A percentile compares a stretch with the other conserved stretches of the same genome.
phyloP scores from a whole-genome alignment of 768 basidiomycete genomes.

The Tulasnella sp. region DNA sequence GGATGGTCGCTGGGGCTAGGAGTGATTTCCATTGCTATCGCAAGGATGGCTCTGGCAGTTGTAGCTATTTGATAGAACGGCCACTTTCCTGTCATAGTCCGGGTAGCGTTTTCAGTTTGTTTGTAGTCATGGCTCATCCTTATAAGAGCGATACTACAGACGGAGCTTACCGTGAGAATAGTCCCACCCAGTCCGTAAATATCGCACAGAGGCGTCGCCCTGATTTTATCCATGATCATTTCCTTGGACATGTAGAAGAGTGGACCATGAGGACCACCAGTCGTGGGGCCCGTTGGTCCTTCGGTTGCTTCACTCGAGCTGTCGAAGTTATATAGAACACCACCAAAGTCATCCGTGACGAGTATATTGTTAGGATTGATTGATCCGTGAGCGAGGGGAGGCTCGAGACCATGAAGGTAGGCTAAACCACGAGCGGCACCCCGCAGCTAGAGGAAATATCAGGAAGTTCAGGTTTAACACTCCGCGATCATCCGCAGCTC shows the following conservation, averaged over 20 bases:
- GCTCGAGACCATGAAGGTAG: slow-evolving; percentile 34
- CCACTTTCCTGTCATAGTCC: no score
- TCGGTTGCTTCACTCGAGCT: neutral
- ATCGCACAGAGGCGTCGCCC: neutral
- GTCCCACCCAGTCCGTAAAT: slow-evolving; percentile 6
- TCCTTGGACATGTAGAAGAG: neutral
- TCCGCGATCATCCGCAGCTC: neutral
- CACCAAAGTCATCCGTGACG: neutral
- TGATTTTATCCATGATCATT: neutral
- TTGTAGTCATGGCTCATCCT: no score
- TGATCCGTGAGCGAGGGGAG: slow-evolving; percentile 37
- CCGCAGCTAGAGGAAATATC: slow-evolving; percentile 13
- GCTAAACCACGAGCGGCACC: slow-evolving; percentile 33
- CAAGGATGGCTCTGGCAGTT: no score
- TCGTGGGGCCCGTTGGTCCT: neutral
- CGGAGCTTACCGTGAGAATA: neutral
- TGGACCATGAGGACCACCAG: neutral
- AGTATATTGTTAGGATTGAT: slow-evolving; percentile 20
- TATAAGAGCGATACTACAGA: no score
- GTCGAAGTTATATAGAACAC: slow-evolving; percentile 4
- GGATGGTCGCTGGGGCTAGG: no score
- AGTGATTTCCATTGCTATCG: no score
- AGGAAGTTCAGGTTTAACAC: neutral
- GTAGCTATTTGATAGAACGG: no score
- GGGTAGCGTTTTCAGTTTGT: no score